phyloP scores from a whole-genome alignment of 495 filamentous ascomycete genomes.

The Pyrenula aspistea region DNA sequence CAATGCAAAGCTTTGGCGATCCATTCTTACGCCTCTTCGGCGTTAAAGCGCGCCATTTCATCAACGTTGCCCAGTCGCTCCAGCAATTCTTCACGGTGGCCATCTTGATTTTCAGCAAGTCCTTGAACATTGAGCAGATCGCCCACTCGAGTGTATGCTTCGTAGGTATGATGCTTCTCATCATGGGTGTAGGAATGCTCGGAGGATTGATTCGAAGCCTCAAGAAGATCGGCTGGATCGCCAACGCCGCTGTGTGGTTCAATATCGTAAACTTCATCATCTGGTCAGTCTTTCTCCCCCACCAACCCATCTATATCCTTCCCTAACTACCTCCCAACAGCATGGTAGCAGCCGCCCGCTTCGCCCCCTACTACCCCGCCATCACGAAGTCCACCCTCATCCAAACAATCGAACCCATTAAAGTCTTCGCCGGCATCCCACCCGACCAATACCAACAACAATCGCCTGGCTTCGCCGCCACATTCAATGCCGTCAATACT shows the following conservation, averaged over 20 bases:
- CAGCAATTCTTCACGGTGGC: constrained; percentile 40
- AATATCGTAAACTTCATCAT: constrained; percentile 20
- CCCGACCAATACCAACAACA: constrained; percentile 10
- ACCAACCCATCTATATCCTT: constrained; percentile 4
- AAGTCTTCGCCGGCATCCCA: constrained; percentile 7
- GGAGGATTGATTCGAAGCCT: constrained; percentile 29
- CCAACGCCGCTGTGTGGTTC: constrained; percentile 15
- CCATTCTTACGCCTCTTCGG: constrained; percentile 44
- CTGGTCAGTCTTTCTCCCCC: constrained; percentile 20
- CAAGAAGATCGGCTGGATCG: constrained; percentile 15
- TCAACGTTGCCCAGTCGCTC: constrained; percentile 41
- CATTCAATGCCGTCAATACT: not conserved
- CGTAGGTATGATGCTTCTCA: constrained; percentile 33
- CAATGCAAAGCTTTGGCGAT: constrained; percentile 43
- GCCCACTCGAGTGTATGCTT: constrained; percentile 32
- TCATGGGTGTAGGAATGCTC: constrained; percentile 29
- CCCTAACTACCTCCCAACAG: not conserved
- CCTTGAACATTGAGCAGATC: constrained; percentile 19
- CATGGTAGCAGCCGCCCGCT: constrained; percentile 35
- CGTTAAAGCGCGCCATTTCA: constrained; percentile 29
- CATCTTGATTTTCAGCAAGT: constrained; percentile 39
- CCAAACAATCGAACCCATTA: constrained; percentile 7
- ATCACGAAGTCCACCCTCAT: constrained; percentile 5
- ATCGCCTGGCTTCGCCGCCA: constrained; percentile 6
- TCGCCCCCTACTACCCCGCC: constrained; percentile 29